Conservation (phyloP, 73 alveolate species). For the Paramecium caudatum region DNA sequence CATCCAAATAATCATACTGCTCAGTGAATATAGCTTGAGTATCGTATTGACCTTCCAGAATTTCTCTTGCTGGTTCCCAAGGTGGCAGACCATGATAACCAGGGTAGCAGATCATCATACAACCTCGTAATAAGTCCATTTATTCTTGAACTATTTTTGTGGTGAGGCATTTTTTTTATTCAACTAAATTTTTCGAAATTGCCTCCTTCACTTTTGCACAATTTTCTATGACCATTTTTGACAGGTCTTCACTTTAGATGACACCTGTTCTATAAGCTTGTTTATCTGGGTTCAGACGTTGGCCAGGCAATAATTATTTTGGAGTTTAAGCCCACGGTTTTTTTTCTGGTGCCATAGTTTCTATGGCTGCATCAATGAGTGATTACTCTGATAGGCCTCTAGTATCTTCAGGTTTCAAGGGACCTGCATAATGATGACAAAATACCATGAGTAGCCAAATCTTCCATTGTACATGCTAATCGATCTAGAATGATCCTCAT, state of each 20-base stretch:
- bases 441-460: conserved; percentile 74
- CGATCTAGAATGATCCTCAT: conserved; percentile 74
- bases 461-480: conserved; percentile 74
- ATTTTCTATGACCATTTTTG: conserved; percentile 89
- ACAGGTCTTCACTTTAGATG: conserved; percentile 89
- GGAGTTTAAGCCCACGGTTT: conserved; percentile 83
- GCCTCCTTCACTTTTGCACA: conserved; percentile 87
- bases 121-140: conserved; percentile 91
- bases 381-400: conserved; percentile 91
- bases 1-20: conserved; percentile 76
- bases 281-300: conserved; percentile 79
- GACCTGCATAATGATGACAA: background rate
- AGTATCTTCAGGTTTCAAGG: conserved; percentile 92
- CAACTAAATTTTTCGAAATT: conserved; percentile 90
- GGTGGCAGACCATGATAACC: conserved; percentile 97
- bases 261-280: conserved; percentile 71
- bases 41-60: conserved; percentile 91
- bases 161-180: conserved; percentile 79
- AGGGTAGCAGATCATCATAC: conserved; percentile 97
- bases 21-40: conserved; percentile 84
- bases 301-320: conserved; percentile 79
- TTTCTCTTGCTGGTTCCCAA: conserved; percentile 97
- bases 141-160: conserved; percentile 80
- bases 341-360: conserved; percentile 83
- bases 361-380: conserved; percentile 70